Conservation (phyloP, 202 grass and related monocot species). For the Eragrostis tef region DNA sequence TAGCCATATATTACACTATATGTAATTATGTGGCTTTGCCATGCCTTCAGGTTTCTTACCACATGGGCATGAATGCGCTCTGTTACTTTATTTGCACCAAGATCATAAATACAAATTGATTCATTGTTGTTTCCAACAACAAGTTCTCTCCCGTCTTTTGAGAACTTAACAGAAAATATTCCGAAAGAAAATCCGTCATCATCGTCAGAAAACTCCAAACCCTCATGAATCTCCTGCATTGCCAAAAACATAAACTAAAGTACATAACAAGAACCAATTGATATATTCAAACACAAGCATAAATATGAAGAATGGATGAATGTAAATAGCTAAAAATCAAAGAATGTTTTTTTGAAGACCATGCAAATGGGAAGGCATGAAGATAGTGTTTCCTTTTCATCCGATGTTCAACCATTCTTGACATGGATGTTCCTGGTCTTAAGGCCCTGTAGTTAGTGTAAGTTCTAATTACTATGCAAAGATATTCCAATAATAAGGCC, state of each 20-base stretch:
- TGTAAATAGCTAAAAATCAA: not conserved
- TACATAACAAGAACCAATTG: not conserved
- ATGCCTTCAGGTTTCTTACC: conserved; percentile 42
- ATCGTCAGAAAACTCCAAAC: conserved; percentile 59
- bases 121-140: conserved; percentile 61
- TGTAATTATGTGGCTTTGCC: not conserved
- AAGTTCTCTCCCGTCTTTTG: conserved; percentile 63
- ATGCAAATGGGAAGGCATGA: not conserved
- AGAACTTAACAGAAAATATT: conserved; percentile 76
- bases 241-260: not conserved
- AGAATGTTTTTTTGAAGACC: not conserved
- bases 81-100: conserved; percentile 68
- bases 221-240: conserved; percentile 66
- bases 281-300: not conserved
- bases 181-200: conserved; percentile 49
- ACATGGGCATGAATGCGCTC: conserved; percentile 55
- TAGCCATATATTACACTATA: not conserved
- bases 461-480: not conserved
- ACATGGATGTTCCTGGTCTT: not conserved
- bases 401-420: not conserved
- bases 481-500: not conserved
- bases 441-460: not conserved
- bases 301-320: not conserved
- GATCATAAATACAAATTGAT: conserved; percentile 75
- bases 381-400: not conserved